phyloP scores from a whole-genome alignment of 345 rosid species.

The Euphorbia pulcherrima region DNA sequence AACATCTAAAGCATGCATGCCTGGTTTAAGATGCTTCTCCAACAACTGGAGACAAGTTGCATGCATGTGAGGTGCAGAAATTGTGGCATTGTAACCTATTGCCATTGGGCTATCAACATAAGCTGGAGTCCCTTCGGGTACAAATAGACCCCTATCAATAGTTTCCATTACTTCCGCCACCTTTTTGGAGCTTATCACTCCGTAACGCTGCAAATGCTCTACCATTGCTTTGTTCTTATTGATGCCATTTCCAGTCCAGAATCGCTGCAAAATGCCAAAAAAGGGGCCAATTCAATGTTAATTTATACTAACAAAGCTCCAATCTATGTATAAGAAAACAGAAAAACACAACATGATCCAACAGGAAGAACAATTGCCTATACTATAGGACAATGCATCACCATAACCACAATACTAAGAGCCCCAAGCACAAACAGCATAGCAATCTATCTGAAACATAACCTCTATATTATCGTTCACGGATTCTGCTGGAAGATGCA shows the following conservation, averaged over 20 bases:
- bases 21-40: constrained; percentile 77
- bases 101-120: constrained; percentile 80
- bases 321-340: background rate
- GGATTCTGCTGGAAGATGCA: constrained; percentile 19
- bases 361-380: background rate
- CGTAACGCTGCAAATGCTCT: constrained; percentile 53
- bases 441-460: constrained; percentile 7
- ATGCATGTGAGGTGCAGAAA: constrained; percentile 99
- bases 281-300: constrained; percentile 4
- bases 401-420: background rate
- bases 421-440: constrained; percentile 7
- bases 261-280: constrained; percentile 37
- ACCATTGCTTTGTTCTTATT: constrained; percentile 68
- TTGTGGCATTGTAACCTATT: constrained; percentile 94
- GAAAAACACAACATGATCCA: background rate
- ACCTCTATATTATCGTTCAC: constrained; percentile 12
- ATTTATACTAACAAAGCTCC: background rate
- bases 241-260: constrained; percentile 44
- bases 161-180: constrained; percentile 82
- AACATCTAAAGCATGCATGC: constrained; percentile 89
- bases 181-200: constrained; percentile 57
- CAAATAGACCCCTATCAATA: constrained; percentile 78
- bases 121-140: constrained; percentile 61
- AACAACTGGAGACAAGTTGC: constrained; percentile 84
- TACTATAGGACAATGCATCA: background rate